phyloP scores from a whole-genome alignment of 495 filamentous ascomycete species.

The Xylaria bambusicola region DNA sequence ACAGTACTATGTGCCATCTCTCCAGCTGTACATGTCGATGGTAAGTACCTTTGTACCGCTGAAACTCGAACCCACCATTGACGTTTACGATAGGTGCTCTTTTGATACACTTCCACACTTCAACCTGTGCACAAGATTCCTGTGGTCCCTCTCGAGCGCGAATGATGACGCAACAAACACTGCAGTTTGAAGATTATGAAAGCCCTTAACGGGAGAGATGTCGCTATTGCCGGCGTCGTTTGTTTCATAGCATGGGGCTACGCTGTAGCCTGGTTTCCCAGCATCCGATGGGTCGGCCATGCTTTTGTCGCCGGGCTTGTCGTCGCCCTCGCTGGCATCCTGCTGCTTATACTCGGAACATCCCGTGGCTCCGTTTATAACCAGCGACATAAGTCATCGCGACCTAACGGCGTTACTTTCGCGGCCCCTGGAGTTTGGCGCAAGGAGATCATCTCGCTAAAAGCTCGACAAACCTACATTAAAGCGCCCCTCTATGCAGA shows the following conservation, averaged over 20 bases:
- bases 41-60: too few relatives aligned
- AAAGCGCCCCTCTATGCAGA: conserved; percentile 70
- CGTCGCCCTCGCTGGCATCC: conserved; percentile 52
- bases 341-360: conserved; percentile 60
- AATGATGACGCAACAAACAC: conserved; percentile 45
- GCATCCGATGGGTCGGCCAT: conserved; percentile 76
- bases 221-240: conserved; percentile 67
- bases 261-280: conserved; percentile 74
- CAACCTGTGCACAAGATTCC: background rate
- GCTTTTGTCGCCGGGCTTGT: conserved; percentile 70
- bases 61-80: background rate
- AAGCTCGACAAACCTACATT: conserved; percentile 49
- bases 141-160: conserved; percentile 15
- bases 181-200: conserved; percentile 55
- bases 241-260: conserved; percentile 85
- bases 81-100: too few relatives aligned
- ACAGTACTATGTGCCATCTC: too few relatives aligned
- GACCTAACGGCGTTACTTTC: conserved; percentile 60
- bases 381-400: conserved; percentile 37
- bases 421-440: conserved; percentile 65
- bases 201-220: conserved; percentile 76
- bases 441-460: conserved; percentile 64
- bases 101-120: background rate
- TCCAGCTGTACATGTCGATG: too few relatives aligned
- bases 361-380: conserved; percentile 55